Base-by-base conservation (phyloP, 2,329 filamentous ascomycete species). In the Onygena corvina region DNA sequence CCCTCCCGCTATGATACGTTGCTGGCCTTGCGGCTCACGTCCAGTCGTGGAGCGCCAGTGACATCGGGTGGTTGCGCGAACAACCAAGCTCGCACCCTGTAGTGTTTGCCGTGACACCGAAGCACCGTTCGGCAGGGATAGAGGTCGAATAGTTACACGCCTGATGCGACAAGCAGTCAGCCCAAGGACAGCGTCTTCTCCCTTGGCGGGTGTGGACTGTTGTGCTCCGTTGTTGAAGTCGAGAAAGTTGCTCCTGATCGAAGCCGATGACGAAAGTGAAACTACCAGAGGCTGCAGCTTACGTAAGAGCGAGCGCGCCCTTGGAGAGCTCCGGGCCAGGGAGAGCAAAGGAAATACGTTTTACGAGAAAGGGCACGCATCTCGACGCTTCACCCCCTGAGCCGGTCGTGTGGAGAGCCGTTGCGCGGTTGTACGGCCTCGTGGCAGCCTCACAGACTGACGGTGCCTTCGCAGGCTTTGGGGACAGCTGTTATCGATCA, bases 11-110 rank as follows among this genome's bases (percentile, higher is more conserved):
- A 31, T 42, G 38, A 42, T 27, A 42, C 25, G 30, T 23, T 33
- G 31, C 11, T 34, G 46, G 46, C 46, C 46, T 36, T 35, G 31
- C 46, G 33, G 46, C 46, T 47, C 46, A 47, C 30, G 18, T 47
- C 33, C 20, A 16, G 31, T 34, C 45, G 29, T 23, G 29, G 35
- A 33, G 27, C 27, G 18, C 46, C 46, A 23, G 46, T 47, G 31
- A 47, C 46, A 47, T 47, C 21, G 46, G 46, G 27, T 23, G 42
- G 42, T 46, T 30, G 38, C 38, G 38, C 38, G 38, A 27, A 27
- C 38, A 42, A 25, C 38, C 38, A 42, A 42, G 14, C 29, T 31
- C 29, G 29, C n/a, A 31, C 9, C 29, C n/a, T 42, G 38, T 23
- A 27, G 38, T n/a, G 4, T 5, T 27, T 12, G 3, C 38, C 27